Evolutionary conservation across 2,329 filamentous ascomycete species (phyloP), one percentile per base, ranked within the genome.

Genomic region (Verticillium klebahnii): DNA sequence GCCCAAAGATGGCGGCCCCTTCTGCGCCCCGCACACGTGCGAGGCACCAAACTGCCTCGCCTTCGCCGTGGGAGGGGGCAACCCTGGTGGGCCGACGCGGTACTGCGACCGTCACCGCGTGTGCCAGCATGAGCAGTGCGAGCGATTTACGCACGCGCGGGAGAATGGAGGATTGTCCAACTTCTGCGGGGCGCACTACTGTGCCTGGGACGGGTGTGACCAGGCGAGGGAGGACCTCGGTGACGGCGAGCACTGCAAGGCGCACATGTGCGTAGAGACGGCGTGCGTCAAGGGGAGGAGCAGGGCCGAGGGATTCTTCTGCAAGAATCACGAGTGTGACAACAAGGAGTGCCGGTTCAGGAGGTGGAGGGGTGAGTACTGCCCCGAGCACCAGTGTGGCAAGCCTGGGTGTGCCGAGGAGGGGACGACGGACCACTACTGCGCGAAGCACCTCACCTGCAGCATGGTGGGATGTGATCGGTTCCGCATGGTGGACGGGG

Each of bases 61-160:
- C 1, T 64, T 66, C 23, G 69, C 69, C 25, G 59, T 64, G 12
- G 61, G 65, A 25, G 67, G 63, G 1, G 66, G 56, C 36, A 64
- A 64, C 19, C 17, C 54, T 11, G 59, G 63, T 23, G 67, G 67
- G 17, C 59, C 65, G 2, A 59, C 64, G 14, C 63, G 66, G 4
- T 72, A 69, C 65, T 73, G 72, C 45, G 69, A 72, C 36, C 67
- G 69, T 1, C 72, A 74, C 39, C 66, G 71, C 19, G 65, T 65
- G 31, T 74, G 71, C 61, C 58, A 62, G 19, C 63, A 60, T 23
- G 59, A 58, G 0, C 63, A 65, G 7, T 74, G 72, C 56, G 55
- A 56, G 5, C 68, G 69, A 2, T 67, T 69, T 55, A 69, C 71
- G 23, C 67, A 72, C 62, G 60, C 67, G 29, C 66, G 71, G 14